Evolutionary conservation across 2,329 filamentous ascomycete species (phyloP).

Genomic region (Cordyceps cateniannulata): DNA sequence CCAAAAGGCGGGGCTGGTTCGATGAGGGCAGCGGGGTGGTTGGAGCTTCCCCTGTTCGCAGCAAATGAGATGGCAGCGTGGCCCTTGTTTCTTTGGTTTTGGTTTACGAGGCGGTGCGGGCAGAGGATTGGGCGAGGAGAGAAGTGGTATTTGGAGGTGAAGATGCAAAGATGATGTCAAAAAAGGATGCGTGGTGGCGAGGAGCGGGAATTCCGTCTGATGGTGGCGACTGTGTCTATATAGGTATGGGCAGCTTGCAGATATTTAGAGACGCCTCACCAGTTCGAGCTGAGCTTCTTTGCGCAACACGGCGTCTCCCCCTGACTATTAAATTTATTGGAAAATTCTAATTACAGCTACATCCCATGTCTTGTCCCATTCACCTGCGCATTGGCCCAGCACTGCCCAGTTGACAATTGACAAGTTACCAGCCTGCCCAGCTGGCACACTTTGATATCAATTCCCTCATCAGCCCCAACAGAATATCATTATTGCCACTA

Average conservation of each 20-base stretch:
- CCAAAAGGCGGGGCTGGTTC: conserved; percentile 9
- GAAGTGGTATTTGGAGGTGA: background rate
- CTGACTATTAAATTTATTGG: background rate
- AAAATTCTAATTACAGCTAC: background rate
- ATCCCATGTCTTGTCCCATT: background rate
- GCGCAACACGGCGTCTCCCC: background rate
- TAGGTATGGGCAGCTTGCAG: background rate
- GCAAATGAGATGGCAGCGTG: conserved; percentile 12
- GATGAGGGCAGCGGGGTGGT: conserved; percentile 11
- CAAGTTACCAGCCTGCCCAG: background rate
- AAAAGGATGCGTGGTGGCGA: no score
- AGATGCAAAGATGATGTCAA: background rate
- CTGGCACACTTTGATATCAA: background rate
- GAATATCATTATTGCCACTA: background rate
- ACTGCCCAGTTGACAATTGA: background rate
- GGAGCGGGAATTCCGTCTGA: no score
- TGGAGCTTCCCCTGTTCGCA: conserved; percentile 8
- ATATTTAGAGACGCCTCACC: background rate
- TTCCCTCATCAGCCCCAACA: background rate
- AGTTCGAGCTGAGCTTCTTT: background rate
- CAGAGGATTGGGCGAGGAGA: background rate
- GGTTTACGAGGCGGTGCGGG: background rate
- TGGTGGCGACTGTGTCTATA: background rate
- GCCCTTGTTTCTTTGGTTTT: conserved; percentile 2
- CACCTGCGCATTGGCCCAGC: conserved; percentile 2